These are phyloP conservation scores for Papilionanthe hybrid DNA, from an alignment of 116 monocot genomes.

Conservation along the genomic window DNA sequence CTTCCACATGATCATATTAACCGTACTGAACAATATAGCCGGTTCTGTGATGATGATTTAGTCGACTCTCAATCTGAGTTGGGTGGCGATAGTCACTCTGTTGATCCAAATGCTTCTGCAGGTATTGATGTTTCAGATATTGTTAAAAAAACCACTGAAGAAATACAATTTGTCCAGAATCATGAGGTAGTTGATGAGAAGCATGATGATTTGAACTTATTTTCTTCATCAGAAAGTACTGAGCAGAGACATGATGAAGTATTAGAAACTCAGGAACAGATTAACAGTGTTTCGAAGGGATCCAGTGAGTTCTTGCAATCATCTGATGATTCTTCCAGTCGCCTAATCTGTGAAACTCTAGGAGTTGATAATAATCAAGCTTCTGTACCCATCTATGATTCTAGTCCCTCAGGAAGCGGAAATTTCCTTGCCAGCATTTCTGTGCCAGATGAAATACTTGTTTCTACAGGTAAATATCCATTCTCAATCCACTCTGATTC, in stretches of 20 bases:
- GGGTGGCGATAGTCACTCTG: slow-evolving; percentile 15
- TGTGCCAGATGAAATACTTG: slow-evolving; percentile 20
- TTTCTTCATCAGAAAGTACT: slow-evolving; percentile 14
- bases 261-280: not conserved
- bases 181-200: slow-evolving; percentile 27
- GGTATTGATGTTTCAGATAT: slow-evolving; percentile 12
- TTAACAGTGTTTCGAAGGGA: not conserved
- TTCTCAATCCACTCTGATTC: not conserved
- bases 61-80: slow-evolving; percentile 17
- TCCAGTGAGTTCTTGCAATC: too few relatives aligned
- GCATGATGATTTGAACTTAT: slow-evolving; percentile 13
- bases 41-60: slow-evolving; percentile 20
- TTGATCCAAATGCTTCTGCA: slow-evolving; percentile 8
- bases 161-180: slow-evolving; percentile 8
- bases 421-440: slow-evolving; percentile 21
- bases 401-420: slow-evolving; percentile 26
- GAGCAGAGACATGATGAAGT: slow-evolving; percentile 14
- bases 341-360: not conserved
- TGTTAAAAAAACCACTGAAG: slow-evolving; percentile 18
- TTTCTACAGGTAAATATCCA: slow-evolving; percentile 20
- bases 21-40: slow-evolving; percentile 16
- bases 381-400: slow-evolving; percentile 41
- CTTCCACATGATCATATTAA: slow-evolving; percentile 12
- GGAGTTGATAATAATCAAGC: slow-evolving; percentile 11
- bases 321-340: not conserved